Evolutionary conservation across 345 rosid genomes (phyloP), one percentile per base, ranked within the genome.

Genomic region (Corchorus olitorius): DNA sequence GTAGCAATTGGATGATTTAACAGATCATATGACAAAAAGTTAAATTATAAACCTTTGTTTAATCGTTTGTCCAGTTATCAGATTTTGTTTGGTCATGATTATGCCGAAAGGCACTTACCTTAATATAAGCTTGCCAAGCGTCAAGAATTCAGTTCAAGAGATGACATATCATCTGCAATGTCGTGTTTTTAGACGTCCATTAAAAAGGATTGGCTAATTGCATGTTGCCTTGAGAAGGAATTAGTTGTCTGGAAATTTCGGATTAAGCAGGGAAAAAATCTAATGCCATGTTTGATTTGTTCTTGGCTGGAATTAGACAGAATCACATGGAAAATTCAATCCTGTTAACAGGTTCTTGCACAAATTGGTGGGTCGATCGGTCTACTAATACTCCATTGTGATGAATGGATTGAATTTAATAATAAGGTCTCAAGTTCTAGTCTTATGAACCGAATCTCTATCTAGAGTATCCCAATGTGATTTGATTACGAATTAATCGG

Each of bases 171-270:
- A 70, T 50, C 37, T 20, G 53, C 79, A 55, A 66, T 22, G 61
- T 72, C 80, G 76, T 69, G 60, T 33, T 3, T 14, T 10, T n/a
- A 48, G 19, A 45, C 12, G 27, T 17, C 69, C 8, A 45, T 53
- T 45, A 4, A 68, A 69, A 34, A 59, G 46, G 14, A 33, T 75
- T n/a, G 27, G 27, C 27, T 27, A 27, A 34, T 53, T 17, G 20
- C 43, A 50, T 65, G 35, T 50, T 69, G 66, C 35, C 11, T 39
- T 77, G 45, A 74, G 63, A 65, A 16, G 67, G 5, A 50, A 37
- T 61, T 59, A 35, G 68, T 48, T 19, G 20, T 60, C 81, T 41
- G 16, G 79, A 79, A 74, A 76, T 78, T 78, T 78, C 72, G 72
- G 56, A 60, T 63, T 4, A 65, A 50, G 69, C 49, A 19, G 22